phyloP scores from a whole-genome alignment of 441 rosid species.

The Gossypium schwendimanii region DNA sequence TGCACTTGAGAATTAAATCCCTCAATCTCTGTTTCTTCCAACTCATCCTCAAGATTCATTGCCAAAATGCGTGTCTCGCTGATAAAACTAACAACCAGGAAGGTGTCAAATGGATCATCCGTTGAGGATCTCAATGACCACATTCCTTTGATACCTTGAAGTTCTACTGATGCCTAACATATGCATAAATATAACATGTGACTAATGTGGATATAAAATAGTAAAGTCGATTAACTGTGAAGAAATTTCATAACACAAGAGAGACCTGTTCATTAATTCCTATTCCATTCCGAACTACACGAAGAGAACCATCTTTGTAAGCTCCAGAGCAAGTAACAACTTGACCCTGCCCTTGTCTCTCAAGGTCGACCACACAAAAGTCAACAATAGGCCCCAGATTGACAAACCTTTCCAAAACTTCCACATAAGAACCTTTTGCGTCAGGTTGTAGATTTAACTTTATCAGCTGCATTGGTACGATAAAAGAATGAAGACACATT shows the following conservation, averaged over 20 bases:
- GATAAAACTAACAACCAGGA: slow-evolving; percentile 91
- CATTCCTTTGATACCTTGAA: slow-evolving; percentile 99
- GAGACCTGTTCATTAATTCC: slow-evolving; percentile 97
- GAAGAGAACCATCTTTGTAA: slow-evolving; percentile 94
- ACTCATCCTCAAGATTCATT: slow-evolving; percentile 92
- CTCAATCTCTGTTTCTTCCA: slow-evolving; percentile 98
- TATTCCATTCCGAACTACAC: slow-evolving; percentile 93
- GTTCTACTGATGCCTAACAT: slow-evolving; percentile 90
- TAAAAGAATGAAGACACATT: slow-evolving; percentile 8
- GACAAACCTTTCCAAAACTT: slow-evolving; percentile 81
- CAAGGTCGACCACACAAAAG: slow-evolving; percentile 97
- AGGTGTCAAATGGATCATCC: slow-evolving; percentile 90
- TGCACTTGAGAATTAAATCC: slow-evolving; percentile 92
- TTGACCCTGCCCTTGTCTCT: slow-evolving; percentile 99
- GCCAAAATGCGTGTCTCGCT: slow-evolving; percentile 95
- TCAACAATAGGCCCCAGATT: slow-evolving; percentile 96
- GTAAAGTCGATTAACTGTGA: background rate
- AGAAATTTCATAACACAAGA: slow-evolving; percentile 4
- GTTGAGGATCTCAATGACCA: slow-evolving; percentile 91
- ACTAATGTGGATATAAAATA: slow-evolving; percentile 1
- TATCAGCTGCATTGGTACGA: slow-evolving; percentile 55
- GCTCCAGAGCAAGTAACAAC: slow-evolving; percentile 99
- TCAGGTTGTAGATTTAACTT: slow-evolving; percentile 79
- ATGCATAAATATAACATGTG: slow-evolving; percentile 13
- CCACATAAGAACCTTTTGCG: slow-evolving; percentile 87